phyloP scores from a whole-genome alignment of 2,329 filamentous ascomycete genomes.

The Aureobasidium sp. region DNA sequence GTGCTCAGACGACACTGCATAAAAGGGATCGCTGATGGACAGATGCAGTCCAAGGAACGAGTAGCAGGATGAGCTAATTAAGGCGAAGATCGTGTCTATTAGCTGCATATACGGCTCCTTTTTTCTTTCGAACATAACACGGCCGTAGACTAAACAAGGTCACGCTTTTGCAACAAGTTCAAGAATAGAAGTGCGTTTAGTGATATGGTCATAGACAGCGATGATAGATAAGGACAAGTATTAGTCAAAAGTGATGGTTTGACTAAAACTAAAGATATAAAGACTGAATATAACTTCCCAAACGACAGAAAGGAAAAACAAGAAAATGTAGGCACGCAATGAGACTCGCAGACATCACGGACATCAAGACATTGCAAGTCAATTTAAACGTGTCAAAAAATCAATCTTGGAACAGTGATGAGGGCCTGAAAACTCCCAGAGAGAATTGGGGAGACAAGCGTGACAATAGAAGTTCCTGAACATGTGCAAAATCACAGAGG shows the following conservation, averaged over 20 bases:
- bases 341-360: constrained; percentile 12
- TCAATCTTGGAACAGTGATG: constrained; percentile 12
- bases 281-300: no score
- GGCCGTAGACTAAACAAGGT: neutral
- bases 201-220: neutral
- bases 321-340: constrained; percentile 6
- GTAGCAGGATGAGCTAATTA: neutral
- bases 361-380: constrained; percentile 8
- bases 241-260: neutral
- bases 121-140: neutral
- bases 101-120: neutral
- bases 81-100: neutral
- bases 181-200: neutral
- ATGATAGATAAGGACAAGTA: neutral
- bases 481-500: neutral
- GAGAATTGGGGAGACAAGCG: constrained; percentile 5
- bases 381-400: constrained; percentile 6
- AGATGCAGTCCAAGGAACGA: neutral
- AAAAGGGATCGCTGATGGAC: neutral
- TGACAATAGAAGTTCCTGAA: constrained; percentile 11
- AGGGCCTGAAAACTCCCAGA: constrained; percentile 8
- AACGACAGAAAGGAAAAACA: neutral
- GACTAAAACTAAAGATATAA: no score
- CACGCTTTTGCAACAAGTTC: neutral
- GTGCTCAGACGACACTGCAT: neutral